Base-by-base conservation (phyloP, 1,284 basidiomycete species). In the Leccinum pachyderme region DNA sequence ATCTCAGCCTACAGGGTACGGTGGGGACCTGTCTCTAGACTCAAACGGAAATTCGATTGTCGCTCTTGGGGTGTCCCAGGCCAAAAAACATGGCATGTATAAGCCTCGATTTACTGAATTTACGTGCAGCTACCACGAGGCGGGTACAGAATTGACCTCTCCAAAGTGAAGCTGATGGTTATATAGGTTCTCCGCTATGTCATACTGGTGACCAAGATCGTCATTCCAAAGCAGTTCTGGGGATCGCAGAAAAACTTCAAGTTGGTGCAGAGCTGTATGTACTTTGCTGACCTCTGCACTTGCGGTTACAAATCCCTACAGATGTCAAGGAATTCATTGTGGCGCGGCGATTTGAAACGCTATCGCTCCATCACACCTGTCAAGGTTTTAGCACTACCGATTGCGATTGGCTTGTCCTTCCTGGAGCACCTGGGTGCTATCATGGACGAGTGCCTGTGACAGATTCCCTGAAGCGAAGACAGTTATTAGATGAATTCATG, bases 51-150 rank as follows among this genome's bases (percentile, higher is more conserved):
- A 76, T 45, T 72, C 75, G 3, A 75, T 81, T 25, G 41, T 73
- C 13, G 63, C 75, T 25, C 63, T 75, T 24, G 80, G 79, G 0
- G 63, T 75, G 7, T 78, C 82, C 11, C 78, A 84, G 61, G 78
- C 79, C 8, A 75, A 67, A 55, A 67, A 69, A 35, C 71, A 80
- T 24, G 72, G 70, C 1, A 75, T 75, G 56, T 59, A 73, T 54
- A 93, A 93, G 67, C 92, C 93, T 11, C 81, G 82, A 8, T 93
- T 94, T 64, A 78, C 81, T 0, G 89, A 93, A 59, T 94, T 90
- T 64, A 77, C 82, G 0, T 92, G 88, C 60, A 77, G 74, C 48
- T 72, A 84, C 59, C 59, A 75, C 24, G 82, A 93, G 77, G 86
- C 91, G 44, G 41, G 53, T 29, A 8, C 2, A 1, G 12, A 41